Conservation (phyloP, 805 yeast species). For the Candida chilensis region DNA sequence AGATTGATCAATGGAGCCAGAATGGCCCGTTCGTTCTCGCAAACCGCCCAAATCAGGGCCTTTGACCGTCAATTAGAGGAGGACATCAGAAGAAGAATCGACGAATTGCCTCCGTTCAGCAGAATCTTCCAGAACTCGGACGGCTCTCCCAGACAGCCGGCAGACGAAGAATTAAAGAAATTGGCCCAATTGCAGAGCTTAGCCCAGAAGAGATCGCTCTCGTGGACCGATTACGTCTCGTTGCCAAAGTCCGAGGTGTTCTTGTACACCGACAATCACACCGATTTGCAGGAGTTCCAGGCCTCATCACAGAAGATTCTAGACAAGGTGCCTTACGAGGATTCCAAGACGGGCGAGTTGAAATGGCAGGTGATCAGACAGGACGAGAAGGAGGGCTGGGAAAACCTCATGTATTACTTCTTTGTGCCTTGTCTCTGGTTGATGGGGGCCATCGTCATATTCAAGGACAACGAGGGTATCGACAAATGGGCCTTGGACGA, state of each 20-base stretch:
- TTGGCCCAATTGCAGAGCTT: conserved; percentile 64
- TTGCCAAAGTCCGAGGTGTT: conserved; percentile 46
- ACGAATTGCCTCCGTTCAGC: conserved; percentile 53
- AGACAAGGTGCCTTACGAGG: conserved; percentile 80
- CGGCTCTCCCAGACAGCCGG: conserved; percentile 63
- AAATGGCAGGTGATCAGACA: conserved; percentile 74
- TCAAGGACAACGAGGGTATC: conserved; percentile 41
- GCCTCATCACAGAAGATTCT: conserved; percentile 43
- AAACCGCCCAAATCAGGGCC: no score
- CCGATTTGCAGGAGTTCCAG: conserved; percentile 48
- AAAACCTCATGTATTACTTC: conserved; percentile 58
- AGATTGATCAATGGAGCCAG: no score
- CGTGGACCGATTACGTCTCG: conserved; percentile 31
- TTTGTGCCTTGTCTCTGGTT: conserved; percentile 64
- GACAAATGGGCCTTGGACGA: conserved; percentile 81
- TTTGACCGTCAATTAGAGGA: conserved; percentile 51
- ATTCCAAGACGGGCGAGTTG: conserved; percentile 67
- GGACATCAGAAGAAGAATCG: conserved; percentile 54
- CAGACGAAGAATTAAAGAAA: conserved; percentile 61
- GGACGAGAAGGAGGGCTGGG: conserved; percentile 82
- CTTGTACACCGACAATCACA: conserved; percentile 51
- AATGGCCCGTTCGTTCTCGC: no score
- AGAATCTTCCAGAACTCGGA: conserved; percentile 66
- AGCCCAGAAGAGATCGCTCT: conserved; percentile 46
- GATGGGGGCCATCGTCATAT: conserved; percentile 40